Evolutionary conservation across 2,329 filamentous ascomycete genomes (phyloP).

Genomic region (Cryphonectria naterciae): DNA sequence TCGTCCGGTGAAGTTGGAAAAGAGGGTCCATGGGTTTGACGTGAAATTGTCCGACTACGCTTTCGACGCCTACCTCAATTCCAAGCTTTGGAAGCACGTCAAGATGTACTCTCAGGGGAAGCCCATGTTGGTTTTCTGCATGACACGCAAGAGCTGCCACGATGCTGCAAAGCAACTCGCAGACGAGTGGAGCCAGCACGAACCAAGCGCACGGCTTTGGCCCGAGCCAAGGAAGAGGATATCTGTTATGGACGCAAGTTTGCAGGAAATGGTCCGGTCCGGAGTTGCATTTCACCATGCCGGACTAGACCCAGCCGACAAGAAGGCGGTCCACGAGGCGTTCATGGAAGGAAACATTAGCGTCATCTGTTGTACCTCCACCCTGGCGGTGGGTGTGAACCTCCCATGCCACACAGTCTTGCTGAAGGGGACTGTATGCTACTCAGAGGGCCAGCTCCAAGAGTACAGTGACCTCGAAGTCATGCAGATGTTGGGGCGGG

Average conservation of each 20-base stretch:
- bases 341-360: slow-evolving; percentile 74
- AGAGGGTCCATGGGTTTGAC: slow-evolving; percentile 75
- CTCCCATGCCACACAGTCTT: slow-evolving; percentile 82
- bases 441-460: slow-evolving; percentile 60
- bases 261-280: slow-evolving; percentile 53
- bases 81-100: slow-evolving; percentile 68
- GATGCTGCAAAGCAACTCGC: slow-evolving; percentile 70
- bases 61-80: slow-evolving; percentile 73
- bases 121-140: slow-evolving; percentile 83
- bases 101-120: slow-evolving; percentile 69
- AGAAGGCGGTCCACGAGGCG: slow-evolving; percentile 66
- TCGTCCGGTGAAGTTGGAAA: slow-evolving; percentile 76
- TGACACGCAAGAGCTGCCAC: slow-evolving; percentile 72
- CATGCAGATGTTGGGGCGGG: slow-evolving; percentile 89
- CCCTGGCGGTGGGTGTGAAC: slow-evolving; percentile 82
- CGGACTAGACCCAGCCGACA: slow-evolving; percentile 68
- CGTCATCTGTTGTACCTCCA: slow-evolving; percentile 87
- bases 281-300: slow-evolving; percentile 86
- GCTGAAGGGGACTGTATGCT: slow-evolving; percentile 77
- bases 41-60: slow-evolving; percentile 70
- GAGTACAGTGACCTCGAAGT: slow-evolving; percentile 84
- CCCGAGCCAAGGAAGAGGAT: slow-evolving; percentile 56
- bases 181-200: slow-evolving; percentile 63
- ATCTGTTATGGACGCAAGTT: slow-evolving; percentile 59
- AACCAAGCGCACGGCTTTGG: slow-evolving; percentile 63